Percentiles rank a stretch among this genome's conserved stretches.
These are phyloP conservation scores for Fonsecaea pugnacius DNA, from an alignment of 2,329 filamentous ascomycete genomes.

Conservation along the genomic window DNA sequence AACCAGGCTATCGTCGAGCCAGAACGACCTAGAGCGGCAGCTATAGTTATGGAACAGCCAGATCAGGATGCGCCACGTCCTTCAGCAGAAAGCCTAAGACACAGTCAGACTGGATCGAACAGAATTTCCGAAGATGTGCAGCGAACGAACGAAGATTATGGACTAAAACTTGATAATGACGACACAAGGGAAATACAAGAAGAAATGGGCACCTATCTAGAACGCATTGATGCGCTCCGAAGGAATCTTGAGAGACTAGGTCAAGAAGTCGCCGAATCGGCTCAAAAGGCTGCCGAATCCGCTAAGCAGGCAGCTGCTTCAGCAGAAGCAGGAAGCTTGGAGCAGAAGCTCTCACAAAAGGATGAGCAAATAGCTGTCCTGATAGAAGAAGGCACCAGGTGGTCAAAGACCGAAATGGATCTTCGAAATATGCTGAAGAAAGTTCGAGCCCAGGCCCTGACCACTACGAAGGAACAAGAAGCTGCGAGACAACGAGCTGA, in stretches of 20 bases:
- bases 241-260: constrained; percentile 88
- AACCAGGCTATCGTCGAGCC: neutral
- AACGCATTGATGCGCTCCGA: constrained; percentile 89
- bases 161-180: constrained; percentile 11
- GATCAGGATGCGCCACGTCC: constrained; percentile 10
- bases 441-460: constrained; percentile 60
- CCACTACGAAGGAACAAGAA: constrained; percentile 57
- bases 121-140: constrained; percentile 45
- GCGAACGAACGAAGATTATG: constrained; percentile 36
- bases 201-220: constrained; percentile 80
- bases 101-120: constrained; percentile 2
- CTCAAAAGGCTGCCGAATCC: constrained; percentile 75
- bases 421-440: constrained; percentile 83
- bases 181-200: constrained; percentile 50
- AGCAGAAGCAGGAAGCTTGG: constrained; percentile 66
- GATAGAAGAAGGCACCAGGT: constrained; percentile 87
- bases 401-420: constrained; percentile 84
- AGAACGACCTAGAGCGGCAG: neutral
- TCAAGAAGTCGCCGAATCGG: constrained; percentile 74
- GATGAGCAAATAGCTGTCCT: constrained; percentile 87
- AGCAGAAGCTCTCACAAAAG: constrained; percentile 83
- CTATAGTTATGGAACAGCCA: neutral
- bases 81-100: constrained; percentile 12
- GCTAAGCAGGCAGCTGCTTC: constrained; percentile 71
- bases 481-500: constrained; percentile 61